These are phyloP conservation scores for Eucalyptus curtisii DNA, from an alignment of 345 rosid genomes.

Conservation along the genomic window DNA sequence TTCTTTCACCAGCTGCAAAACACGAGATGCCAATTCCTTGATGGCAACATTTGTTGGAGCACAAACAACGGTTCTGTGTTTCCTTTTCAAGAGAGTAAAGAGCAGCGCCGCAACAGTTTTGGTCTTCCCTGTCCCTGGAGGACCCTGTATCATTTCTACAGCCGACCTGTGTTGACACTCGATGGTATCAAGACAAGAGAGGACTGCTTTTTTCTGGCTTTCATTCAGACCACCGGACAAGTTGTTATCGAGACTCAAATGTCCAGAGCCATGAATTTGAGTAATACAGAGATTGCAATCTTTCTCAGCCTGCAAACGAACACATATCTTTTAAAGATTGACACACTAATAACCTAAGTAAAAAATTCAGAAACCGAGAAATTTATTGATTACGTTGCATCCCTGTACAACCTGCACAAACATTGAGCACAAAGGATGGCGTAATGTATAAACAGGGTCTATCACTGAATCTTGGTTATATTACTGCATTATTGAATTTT, in stretches of 20 bases:
- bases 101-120: constrained; percentile 2
- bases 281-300: not conserved
- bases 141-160: constrained; percentile 10
- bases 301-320: not conserved
- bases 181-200: not conserved
- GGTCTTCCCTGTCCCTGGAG: constrained; percentile 13
- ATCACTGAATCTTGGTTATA: not conserved
- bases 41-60: constrained; percentile 10
- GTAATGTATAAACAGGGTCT: not conserved
- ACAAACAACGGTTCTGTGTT: constrained; percentile 6
- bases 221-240: not conserved
- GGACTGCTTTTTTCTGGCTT: not conserved
- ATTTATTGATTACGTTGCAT: accelerated
- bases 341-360: not conserved
- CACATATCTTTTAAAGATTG: accelerated
- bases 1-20: constrained; percentile 1
- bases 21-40: constrained; percentile 6
- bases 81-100: not conserved
- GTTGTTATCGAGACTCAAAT: not conserved
- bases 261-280: not conserved
- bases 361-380: not conserved
- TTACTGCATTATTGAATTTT: not conserved
- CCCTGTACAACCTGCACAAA: not conserved
- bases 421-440: not conserved
- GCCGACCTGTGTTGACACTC: not conserved